Conservation (phyloP, 306 rosid species). For the Vicia sativa region DNA sequence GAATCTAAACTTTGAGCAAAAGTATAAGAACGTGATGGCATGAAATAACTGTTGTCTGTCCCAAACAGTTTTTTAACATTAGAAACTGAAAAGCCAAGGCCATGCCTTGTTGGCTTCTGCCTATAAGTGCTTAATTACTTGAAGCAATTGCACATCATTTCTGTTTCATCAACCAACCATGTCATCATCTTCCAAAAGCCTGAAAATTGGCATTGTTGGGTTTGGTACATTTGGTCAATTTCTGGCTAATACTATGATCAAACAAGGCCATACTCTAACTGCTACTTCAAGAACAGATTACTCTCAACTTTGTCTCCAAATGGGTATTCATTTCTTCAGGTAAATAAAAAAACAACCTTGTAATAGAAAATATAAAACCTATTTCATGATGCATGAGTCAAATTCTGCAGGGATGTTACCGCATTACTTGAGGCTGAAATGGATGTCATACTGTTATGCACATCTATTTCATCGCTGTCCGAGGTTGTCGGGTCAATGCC, state of each 20-base stretch:
- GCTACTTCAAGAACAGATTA: constrained; percentile 64
- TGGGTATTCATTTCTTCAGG: constrained; percentile 64
- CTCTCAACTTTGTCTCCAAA: constrained; percentile 46
- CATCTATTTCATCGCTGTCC: constrained; percentile 57
- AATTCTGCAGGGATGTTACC: constrained; percentile 37
- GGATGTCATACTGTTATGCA: constrained; percentile 61
- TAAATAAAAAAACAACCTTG: constrained; percentile 16
- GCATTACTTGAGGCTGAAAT: constrained; percentile 47
- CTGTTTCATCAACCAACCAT: constrained; percentile 18
- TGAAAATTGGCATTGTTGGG: constrained; percentile 67
- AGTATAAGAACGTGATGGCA: not conserved
- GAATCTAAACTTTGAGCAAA: not conserved
- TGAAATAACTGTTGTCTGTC: not conserved
- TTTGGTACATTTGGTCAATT: constrained; percentile 68
- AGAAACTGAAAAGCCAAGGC: too few relatives aligned
- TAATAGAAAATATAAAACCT: not conserved
- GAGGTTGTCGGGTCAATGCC: constrained; percentile 62
- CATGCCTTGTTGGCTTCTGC: not conserved
- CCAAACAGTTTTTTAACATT: not conserved
- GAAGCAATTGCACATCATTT: not conserved
- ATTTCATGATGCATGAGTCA: constrained; percentile 14
- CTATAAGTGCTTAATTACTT: not conserved
- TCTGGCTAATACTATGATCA: constrained; percentile 55
- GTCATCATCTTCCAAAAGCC: constrained; percentile 31
- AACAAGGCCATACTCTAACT: constrained; percentile 55